Conservation (phyloP, 768 basidiomycete species). For the Podaxis rugospora region DNA sequence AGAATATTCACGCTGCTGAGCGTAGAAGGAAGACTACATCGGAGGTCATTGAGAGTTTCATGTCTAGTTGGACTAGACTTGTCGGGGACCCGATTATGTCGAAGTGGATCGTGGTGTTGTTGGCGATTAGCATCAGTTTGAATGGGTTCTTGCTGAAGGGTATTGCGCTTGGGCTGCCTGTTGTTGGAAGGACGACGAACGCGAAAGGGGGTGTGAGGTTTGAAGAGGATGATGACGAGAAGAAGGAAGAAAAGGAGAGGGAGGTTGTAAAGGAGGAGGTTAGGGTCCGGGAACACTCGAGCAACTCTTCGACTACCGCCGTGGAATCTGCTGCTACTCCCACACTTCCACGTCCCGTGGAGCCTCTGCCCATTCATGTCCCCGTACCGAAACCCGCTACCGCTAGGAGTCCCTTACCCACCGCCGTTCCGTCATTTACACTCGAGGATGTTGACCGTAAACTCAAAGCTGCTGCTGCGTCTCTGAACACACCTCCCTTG, state of each 20-base stretch:
- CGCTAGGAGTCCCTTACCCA: slow-evolving; percentile 13
- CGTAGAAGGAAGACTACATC: slow-evolving; percentile 24
- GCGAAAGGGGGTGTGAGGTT: slow-evolving; percentile 24
- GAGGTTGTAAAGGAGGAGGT: slow-evolving; percentile 2
- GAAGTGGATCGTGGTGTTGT: slow-evolving; percentile 91
- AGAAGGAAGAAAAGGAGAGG: slow-evolving; percentile 11
- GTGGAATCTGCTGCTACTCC: neutral
- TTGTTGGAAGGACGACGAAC: slow-evolving; percentile 17
- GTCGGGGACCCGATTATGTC: slow-evolving; percentile 92
- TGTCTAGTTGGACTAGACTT: slow-evolving; percentile 85
- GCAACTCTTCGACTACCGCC: neutral
- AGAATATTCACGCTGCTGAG: neutral
- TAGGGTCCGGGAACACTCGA: neutral
- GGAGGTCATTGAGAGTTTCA: slow-evolving; percentile 76
- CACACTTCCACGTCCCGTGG: neutral
- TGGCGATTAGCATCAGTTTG: slow-evolving; percentile 81
- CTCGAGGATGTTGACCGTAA: slow-evolving; percentile 54
- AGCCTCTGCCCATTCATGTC: neutral
- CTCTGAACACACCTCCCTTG: slow-evolving; percentile 1
- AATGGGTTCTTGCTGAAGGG: slow-evolving; percentile 94
- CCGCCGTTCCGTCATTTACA: slow-evolving; percentile 36
- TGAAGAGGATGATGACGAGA: slow-evolving; percentile 24
- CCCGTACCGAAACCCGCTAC: slow-evolving; percentile 3
- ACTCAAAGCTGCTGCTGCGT: slow-evolving; percentile 28
- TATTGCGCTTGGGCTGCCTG: slow-evolving; percentile 54